Evolutionary conservation across 2,329 filamentous ascomycete genomes (phyloP), one percentile per base, ranked within the genome.

Genomic region (Aaosphaeria pasadenensis): DNA sequence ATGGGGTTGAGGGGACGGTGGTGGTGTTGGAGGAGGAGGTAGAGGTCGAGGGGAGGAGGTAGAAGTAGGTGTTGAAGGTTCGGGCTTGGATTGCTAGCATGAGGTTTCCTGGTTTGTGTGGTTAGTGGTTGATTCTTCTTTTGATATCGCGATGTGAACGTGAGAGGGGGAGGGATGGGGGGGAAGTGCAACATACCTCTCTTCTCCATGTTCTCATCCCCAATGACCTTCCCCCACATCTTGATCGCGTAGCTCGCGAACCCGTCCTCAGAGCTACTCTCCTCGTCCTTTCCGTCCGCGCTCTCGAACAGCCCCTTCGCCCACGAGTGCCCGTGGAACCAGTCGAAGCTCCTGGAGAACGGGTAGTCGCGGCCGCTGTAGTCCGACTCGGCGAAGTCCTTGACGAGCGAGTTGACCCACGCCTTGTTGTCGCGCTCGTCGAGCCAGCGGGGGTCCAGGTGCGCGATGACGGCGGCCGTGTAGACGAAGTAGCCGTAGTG

Each of bases 271-370:
- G 89, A 92, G 41, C 87, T 89, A 30, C 89, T 94, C 69, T 97
- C 94, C 72, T 91, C 81, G 66, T 92, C 84, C 72, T 91, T 91
- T 51, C 89, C 88, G 66, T 92, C 87, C 47, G 74, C 75, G 35
- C 81, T 78, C 52, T 87, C 81, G 59, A 83, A 88, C 5, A 92
- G 72, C 1, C 88, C 88, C 47, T 89, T 90, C 2, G 92, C 92
- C 90, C 92, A 96, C 49, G 87, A 91, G 76, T 97, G 94, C 2
- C 92, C 94, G 62, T 95, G 85, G 69, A 86, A 97, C 89, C 90
- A 96, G 71, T 97, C 94, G 63, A 96, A 97, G 48, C 78, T 83
- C 43, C 94, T 83, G 52, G 81, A 91, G 57, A 89, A 85, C 0
- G 92, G 91, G 69, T 95, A 97, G 44, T 66, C 63, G 1, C 62